Conservation (phyloP, 805 yeast genomes). For the Lachancea sp. region DNA sequence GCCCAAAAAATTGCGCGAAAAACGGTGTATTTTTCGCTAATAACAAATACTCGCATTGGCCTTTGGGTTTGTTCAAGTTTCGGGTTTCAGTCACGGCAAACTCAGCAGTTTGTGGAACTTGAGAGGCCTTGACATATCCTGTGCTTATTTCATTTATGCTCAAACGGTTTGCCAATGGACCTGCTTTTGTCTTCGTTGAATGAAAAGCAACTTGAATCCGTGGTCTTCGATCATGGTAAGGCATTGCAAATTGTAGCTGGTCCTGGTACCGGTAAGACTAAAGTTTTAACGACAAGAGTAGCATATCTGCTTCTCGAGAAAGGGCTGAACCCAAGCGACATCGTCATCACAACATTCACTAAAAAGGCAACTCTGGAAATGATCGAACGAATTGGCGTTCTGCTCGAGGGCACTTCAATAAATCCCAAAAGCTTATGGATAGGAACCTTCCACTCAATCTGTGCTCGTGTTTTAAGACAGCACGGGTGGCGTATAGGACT, state of each 20-base stretch:
- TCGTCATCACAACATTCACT: constrained; percentile 88
- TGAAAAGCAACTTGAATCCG: constrained; percentile 41
- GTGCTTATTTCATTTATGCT: neutral
- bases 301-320: constrained; percentile 54
- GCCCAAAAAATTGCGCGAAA: neutral
- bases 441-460: constrained; percentile 89
- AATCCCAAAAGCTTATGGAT: constrained; percentile 46
- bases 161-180: constrained; percentile 1
- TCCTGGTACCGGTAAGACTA: constrained; percentile 76
- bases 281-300: constrained; percentile 72
- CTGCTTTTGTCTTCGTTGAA: constrained; percentile 27
- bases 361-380: constrained; percentile 88
- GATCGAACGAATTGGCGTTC: constrained; percentile 49
- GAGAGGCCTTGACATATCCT: neutral
- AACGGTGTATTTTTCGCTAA: neutral
- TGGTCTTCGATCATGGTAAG: constrained; percentile 34
- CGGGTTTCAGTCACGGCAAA: neutral
- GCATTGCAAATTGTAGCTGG: constrained; percentile 54
- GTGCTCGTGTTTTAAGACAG: constrained; percentile 50
- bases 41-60: neutral
- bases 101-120: neutral
- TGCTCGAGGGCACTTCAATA: constrained; percentile 30
- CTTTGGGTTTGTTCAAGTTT: neutral
- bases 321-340: constrained; percentile 49
- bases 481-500: constrained; percentile 49